Percentiles rank a stretch among this genome's conserved stretches.
These are phyloP conservation scores for Corymbia calophylla DNA, from an alignment of 441 rosid species.

Conservation along the genomic window DNA sequence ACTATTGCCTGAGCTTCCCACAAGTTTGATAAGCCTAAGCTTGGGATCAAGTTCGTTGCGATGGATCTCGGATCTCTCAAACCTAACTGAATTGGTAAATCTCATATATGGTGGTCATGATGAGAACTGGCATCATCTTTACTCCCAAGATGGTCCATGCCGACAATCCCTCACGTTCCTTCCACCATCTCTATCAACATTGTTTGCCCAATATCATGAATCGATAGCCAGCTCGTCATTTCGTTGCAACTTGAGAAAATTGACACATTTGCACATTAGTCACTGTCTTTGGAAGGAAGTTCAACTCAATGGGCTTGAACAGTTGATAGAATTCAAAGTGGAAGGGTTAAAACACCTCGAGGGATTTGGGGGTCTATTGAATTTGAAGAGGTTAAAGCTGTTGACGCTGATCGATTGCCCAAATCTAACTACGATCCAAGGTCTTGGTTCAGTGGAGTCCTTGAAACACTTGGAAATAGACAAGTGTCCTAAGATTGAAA, in stretches of 20 bases:
- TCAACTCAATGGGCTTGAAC: neutral
- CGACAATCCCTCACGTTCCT: neutral
- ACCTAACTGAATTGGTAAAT: neutral
- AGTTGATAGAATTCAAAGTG: neutral
- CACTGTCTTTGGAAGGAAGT: neutral
- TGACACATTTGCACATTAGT: neutral
- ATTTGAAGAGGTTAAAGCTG: neutral
- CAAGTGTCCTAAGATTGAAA: neutral
- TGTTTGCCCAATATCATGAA: neutral
- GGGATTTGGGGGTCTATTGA: neutral
- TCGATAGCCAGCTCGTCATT: neutral
- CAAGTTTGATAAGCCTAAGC: neutral
- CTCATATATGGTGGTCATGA: neutral
- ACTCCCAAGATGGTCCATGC: neutral
- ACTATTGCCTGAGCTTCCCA: neutral
- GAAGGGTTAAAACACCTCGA: neutral
- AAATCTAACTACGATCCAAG: neutral
- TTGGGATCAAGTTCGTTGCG: neutral
- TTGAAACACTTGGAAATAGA: neutral
- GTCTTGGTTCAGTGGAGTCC: neutral
- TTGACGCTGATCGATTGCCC: neutral
- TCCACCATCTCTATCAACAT: neutral
- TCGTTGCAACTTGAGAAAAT: neutral
- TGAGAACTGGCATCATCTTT: neutral
- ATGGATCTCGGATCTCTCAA: neutral